These are phyloP conservation scores for Lipomyces spencermartinsiae DNA, from an alignment of 805 yeast genomes.

Conservation along the genomic window DNA sequence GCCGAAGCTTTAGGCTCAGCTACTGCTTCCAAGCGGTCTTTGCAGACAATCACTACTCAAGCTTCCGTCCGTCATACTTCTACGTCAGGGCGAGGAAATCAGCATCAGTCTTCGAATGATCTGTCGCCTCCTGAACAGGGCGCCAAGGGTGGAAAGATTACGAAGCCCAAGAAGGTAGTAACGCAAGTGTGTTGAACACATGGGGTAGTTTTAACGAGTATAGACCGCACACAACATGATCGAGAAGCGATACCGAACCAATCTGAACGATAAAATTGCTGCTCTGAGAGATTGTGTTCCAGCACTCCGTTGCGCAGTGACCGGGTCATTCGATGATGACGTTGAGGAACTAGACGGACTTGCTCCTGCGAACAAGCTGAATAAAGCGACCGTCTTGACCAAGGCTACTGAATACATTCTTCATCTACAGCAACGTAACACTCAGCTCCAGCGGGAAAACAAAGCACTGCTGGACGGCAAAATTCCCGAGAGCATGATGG, in stretches of 20 bases:
- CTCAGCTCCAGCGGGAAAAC: slow-evolving; percentile 56
- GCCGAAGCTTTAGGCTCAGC: slow-evolving; percentile 4
- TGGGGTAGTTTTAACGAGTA: background rate
- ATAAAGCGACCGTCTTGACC: slow-evolving; percentile 77
- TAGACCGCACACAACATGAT: slow-evolving; percentile 78
- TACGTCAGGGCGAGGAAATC: slow-evolving; percentile 7
- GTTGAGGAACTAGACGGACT: slow-evolving; percentile 73
- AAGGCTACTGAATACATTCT: slow-evolving; percentile 82
- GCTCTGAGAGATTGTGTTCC: slow-evolving; percentile 81
- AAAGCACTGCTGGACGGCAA: slow-evolving; percentile 51
- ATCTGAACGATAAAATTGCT: slow-evolving; percentile 72
- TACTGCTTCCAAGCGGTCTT: slow-evolving; percentile 15
- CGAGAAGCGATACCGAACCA: slow-evolving; percentile 80
- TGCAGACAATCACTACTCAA: slow-evolving; percentile 11
- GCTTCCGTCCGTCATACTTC: slow-evolving; percentile 20
- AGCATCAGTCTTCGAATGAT: background rate
- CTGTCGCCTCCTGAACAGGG: slow-evolving; percentile 18
- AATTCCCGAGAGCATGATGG: slow-evolving; percentile 22
- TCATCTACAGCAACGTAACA: slow-evolving; percentile 69
- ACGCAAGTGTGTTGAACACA: background rate
- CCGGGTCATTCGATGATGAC: slow-evolving; percentile 42
- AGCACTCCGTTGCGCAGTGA: slow-evolving; percentile 66
- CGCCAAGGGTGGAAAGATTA: slow-evolving; percentile 40
- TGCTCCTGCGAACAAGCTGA: slow-evolving; percentile 74
- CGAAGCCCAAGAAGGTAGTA: slow-evolving; percentile 45